Evolutionary conservation across 2,329 filamentous ascomycete species (phyloP), one percentile per base, ranked within the genome.

Genomic region (Fusarium hainanense): DNA sequence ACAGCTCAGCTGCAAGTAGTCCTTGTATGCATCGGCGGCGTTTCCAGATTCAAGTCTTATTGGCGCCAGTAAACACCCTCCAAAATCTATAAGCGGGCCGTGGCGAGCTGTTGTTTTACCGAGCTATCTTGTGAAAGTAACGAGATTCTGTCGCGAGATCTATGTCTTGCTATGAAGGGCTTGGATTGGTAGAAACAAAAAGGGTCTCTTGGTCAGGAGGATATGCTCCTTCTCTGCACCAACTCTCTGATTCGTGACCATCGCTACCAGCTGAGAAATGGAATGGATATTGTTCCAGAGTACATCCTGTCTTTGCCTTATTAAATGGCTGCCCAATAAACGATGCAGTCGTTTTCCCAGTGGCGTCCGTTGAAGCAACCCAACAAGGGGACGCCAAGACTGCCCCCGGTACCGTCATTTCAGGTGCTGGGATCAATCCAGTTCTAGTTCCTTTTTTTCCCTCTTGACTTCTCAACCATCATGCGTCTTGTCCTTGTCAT

Each of bases 391-490:
- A 52, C 64, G 68, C 63, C 68, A 69, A 70, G 68, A 43, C 55
- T 55, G 44, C 64, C 68, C 68, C 68, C 55, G 20, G 68, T 43
- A 56, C 64, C 49, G 59, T 70, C 68, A 70, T 70, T 71, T 70
- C 59, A 69, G 48, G 54, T 61, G 16, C 67, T 61, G 54, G 64
- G 54, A 54, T 63, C 28, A 52, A 65, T 65, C 41, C 37, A 51
- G 68, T 60, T 63, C 43, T 14, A 32, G 34, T 37, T 37, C 18
- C 34, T 37, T 37, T 37, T 32, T 37, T 37, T 37, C 18, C 18
- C 34, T 37, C 34, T 37, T n/a, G 34, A 70, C 43, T 28, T 70
- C 63, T 64, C 68, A 47, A 51, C 59, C 65, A 54, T 61, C 51
- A 61, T 70, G 58, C 63, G 56, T 41, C 50, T 32, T 68, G 25